Percentiles rank a stretch among this genome's conserved stretches.
Evolutionary conservation across 345 rosid species (phyloP).

Genomic region (Aquilaria malaccensis): DNA sequence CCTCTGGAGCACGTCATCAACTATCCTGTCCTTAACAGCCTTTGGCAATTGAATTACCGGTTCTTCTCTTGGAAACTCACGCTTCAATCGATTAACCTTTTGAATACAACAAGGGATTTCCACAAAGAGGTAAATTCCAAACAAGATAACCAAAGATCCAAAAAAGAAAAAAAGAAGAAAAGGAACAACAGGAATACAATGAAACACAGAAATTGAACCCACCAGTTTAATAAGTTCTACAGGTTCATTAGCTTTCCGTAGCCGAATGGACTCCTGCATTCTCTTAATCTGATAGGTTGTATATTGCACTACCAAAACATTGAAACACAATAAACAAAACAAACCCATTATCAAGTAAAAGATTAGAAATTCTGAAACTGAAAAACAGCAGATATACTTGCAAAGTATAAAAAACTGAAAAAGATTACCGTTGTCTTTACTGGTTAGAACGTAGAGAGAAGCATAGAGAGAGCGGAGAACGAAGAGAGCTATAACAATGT

Average conservation of each 20-base stretch:
- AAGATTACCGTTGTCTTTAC: constrained; percentile 30
- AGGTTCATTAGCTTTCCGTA: constrained; percentile 73
- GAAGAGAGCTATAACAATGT: constrained; percentile 88
- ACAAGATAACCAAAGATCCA: constrained; percentile 1
- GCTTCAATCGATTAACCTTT: constrained; percentile 60
- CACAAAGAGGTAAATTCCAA: constrained; percentile 3
- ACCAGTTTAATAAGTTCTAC: constrained; percentile 59
- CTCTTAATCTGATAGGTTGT: constrained; percentile 77
- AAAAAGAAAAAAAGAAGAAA: background rate
- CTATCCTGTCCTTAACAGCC: constrained; percentile 46
- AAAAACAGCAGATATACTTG: background rate
- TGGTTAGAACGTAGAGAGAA: constrained; percentile 66
- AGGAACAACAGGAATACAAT: background rate
- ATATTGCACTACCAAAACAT: constrained; percentile 51
- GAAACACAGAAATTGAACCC: constrained; percentile 8
- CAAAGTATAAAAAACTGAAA: background rate
- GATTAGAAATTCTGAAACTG: background rate
- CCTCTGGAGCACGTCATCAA: constrained; percentile 59
- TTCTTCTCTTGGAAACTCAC: constrained; percentile 32
- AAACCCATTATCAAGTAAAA: background rate
- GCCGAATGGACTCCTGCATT: constrained; percentile 84
- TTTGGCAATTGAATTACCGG: constrained; percentile 37
- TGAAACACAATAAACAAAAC: background rate
- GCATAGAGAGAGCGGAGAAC: constrained; percentile 80
- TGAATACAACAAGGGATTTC: constrained; percentile 4